phyloP scores from a whole-genome alignment of 371 early-diverging fungal genomes.

The Neoconidiobolus thromboides region DNA sequence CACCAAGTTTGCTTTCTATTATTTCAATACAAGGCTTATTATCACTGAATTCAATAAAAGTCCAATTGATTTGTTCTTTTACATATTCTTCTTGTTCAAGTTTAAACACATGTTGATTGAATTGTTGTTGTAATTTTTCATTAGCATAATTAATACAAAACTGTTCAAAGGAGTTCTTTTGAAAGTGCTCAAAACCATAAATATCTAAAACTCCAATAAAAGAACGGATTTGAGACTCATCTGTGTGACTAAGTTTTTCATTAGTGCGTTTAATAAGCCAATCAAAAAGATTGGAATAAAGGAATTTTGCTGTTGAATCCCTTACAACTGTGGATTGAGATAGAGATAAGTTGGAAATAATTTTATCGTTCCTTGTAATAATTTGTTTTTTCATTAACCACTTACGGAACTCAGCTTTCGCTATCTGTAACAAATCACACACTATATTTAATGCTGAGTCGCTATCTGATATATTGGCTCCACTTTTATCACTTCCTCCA shows the following conservation, averaged over 20 bases:
- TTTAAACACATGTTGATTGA: constrained; percentile 85
- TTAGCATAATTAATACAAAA: constrained; percentile 98
- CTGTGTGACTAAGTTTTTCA: constrained; percentile 46
- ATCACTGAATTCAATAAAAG: constrained; percentile 90
- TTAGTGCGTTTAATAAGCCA: constrained; percentile 81
- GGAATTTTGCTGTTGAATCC: constrained; percentile 86
- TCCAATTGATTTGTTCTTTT: constrained; percentile 80
- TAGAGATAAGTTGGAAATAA: constrained; percentile 48
- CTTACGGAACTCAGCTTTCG: constrained; percentile 54
- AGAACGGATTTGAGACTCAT: constrained; percentile 20
- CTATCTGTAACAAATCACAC: constrained; percentile 50
- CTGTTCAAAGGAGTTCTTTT: constrained; percentile 98
- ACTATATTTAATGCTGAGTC: constrained; percentile 47
- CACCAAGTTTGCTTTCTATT: constrained; percentile 88
- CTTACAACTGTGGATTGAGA: constrained; percentile 61
- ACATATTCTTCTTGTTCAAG: constrained; percentile 92
- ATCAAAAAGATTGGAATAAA: constrained; percentile 84
- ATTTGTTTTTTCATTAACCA: constrained; percentile 83
- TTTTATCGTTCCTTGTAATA: constrained; percentile 66
- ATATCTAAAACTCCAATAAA: constrained; percentile 96
- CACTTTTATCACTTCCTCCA: constrained; percentile 40
- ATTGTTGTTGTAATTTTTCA: constrained; percentile 94
- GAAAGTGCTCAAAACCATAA: constrained; percentile 93
- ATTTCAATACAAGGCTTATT: constrained; percentile 98
- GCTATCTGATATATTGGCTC: constrained; percentile 43